Conservation (phyloP, 495 filamentous ascomycete genomes). For the Jackrogersella multiformis region DNA sequence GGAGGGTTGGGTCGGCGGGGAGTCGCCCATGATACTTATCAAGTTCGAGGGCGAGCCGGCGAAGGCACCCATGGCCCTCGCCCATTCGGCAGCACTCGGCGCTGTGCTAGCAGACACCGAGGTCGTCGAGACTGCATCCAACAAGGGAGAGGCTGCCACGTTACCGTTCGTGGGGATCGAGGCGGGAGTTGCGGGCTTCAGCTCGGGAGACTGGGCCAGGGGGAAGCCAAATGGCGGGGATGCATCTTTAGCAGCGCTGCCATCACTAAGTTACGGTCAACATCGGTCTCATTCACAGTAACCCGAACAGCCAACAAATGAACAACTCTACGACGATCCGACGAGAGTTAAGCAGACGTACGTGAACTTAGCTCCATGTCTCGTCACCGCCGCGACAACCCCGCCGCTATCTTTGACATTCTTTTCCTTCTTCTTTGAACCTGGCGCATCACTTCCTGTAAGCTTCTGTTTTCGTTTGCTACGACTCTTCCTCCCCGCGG, state of each 20-base stretch:
- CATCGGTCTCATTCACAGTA: slow-evolving; percentile 17
- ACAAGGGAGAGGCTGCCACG: slow-evolving; percentile 50
- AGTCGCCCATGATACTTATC: slow-evolving; percentile 63
- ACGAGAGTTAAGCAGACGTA: slow-evolving; percentile 41
- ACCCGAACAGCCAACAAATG: background rate
- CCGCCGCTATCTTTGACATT: slow-evolving; percentile 62
- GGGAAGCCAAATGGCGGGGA: slow-evolving; percentile 54
- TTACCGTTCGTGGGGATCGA: slow-evolving; percentile 50
- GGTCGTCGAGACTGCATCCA: slow-evolving; percentile 57
- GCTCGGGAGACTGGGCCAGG: slow-evolving; percentile 51
- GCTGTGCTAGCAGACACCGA: slow-evolving; percentile 58
- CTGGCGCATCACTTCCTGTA: slow-evolving; percentile 47
- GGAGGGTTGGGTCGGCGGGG: slow-evolving; percentile 61
- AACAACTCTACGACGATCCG: background rate
- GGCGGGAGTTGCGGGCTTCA: slow-evolving; percentile 50
- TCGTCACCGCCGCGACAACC: slow-evolving; percentile 62
- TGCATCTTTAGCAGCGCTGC: slow-evolving; percentile 45
- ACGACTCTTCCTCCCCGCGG: slow-evolving; percentile 41
- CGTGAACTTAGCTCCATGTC: slow-evolving; percentile 61
- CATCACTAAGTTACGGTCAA: slow-evolving; percentile 44
- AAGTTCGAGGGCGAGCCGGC: slow-evolving; percentile 65
- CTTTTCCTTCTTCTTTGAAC: slow-evolving; percentile 61
- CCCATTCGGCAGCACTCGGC: slow-evolving; percentile 63
- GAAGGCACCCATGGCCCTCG: slow-evolving; percentile 56
- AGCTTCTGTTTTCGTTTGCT: slow-evolving; percentile 45